Base-by-base conservation (phyloP, 2,329 filamentous ascomycete species). In the Curvularia sp. region DNA sequence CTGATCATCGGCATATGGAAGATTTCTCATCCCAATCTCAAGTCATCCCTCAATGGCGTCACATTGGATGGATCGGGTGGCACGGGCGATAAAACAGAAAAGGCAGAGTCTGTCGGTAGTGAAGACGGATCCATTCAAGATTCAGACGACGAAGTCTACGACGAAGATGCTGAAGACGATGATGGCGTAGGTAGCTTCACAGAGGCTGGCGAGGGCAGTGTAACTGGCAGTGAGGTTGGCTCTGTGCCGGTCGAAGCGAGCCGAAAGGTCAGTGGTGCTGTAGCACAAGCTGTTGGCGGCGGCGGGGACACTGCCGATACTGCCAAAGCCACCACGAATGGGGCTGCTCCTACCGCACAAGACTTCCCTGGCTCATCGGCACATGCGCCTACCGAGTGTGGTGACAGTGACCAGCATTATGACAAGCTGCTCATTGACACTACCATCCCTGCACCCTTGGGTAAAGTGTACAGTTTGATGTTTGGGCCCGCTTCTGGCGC, bases 1-100 rank as follows among this genome's bases (percentile, higher is more conserved):
- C 82, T 99, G 46, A 93, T 99, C 73, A 90, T 99, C 65, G 96
- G 96, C 59, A 98, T 99, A 58, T 99, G 95, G 95, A 97, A 97
- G 76, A 89, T 97, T 30, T 95, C 92, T 15, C 95, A 99, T 75
- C 94, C 95, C 1, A 92, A 92, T 55, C 80, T 99, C 30, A 92
- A 92, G 76, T 97, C 93, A 74, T 96, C 92, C 4, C 82, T 97
- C 3, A 97, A 97, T 63, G 94, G 95, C 2, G 92, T 96, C 10
- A 86, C 87, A 12, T 83, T 97, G 3, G 91, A 93, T 63, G 88
- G 92, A 61, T 75, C 70, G 8, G 64, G 92, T 5, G 64, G 92
- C 5, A 88, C 85, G 4, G 93, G 92, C 22, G 93, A 97, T 77
- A 96, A 95, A 80, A 97, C 92, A 0, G 93, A 96, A 70, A 95